Base-by-base conservation (phyloP, 345 rosid species). In the Bruguiera sexangula region DNA sequence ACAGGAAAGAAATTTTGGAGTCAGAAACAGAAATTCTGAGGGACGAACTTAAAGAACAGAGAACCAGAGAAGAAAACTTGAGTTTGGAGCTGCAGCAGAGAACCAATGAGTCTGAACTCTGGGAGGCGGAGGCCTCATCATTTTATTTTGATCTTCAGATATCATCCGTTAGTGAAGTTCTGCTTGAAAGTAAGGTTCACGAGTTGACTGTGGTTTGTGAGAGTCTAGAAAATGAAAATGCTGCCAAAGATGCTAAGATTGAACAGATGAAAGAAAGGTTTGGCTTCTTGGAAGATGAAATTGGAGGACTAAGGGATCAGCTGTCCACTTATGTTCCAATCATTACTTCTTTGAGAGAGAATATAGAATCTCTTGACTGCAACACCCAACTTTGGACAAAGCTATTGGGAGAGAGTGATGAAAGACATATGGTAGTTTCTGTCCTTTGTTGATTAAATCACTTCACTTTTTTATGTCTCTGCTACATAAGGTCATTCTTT, bases 41-140 rank as follows among this genome's bases (percentile, higher is more conserved):
- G 2, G 59, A 79, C 66, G 91, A 89, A 75, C 72, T 91, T 20
- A 82, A 84, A 80, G 85, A 59, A 68, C 84, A 32, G 58, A 79
- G 82, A 70, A 67, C 82, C 24, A 78, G 81, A 73, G 98, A 90
- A 72, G 88, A 89, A 79, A 81, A 65, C 68, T 71, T 94, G 81
- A 88, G 86, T 75, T 83, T 83, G 29, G 96, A 91, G 81, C 81
- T 94, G 58, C 94, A 83, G 72, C 91, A 89, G 81, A 88, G 81
- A 78, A 78, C 79, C 78, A 86, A 85, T 73, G 98, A 91, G 73
- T 82, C 85, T 77, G 97, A 84, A 76, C 73, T 87, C n/a, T 91
- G 96, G 96, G 97, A 94, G 63, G 82, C 89, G 55, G 96, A 91
- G 75, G 98, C 97, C 64, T 78, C 97, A 50, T 82, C 96, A 6